These are phyloP conservation scores for Vaccinium darrowii DNA, from an alignment of 148 eudicot genomes.

Conservation along the genomic window DNA sequence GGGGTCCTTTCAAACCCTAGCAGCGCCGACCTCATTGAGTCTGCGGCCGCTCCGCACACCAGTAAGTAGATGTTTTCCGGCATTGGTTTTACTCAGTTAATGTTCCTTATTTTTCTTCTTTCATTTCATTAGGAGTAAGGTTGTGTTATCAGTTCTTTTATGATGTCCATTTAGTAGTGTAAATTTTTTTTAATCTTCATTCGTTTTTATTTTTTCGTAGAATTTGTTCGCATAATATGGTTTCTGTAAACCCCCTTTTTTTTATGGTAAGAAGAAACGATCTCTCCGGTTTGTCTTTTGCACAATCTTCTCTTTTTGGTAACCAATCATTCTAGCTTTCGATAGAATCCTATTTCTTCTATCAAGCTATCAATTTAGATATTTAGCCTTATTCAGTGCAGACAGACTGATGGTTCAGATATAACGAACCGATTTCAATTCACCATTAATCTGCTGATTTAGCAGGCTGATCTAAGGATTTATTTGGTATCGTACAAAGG, in stretches of 20 bases:
- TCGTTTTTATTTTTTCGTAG: constrained; percentile 8
- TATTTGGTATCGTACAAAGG: not conserved
- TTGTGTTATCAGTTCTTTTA: not conserved
- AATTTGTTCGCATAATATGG: constrained; percentile 10
- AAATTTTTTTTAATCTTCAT: not conserved
- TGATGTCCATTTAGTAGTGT: not conserved
- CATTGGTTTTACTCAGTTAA: not conserved
- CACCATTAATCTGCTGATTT: constrained; percentile 5
- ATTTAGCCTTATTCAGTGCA: not conserved
- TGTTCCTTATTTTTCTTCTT: not conserved
- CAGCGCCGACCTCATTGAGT: constrained; percentile 9
- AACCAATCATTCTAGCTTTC: not conserved
- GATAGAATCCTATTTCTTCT: not conserved
- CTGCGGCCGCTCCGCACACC: not conserved
- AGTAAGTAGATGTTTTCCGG: not conserved
- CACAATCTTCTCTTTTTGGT: not conserved
- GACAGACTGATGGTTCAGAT: constrained; percentile 3
- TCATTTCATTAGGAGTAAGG: constrained; percentile 6
- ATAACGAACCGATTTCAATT: constrained; percentile 10
- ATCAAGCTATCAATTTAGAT: not conserved
- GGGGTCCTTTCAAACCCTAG: constrained; percentile 16
- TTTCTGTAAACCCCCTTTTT: constrained; percentile 7
- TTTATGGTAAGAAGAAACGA: constrained; percentile 15
- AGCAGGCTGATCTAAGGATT: constrained; percentile 4
- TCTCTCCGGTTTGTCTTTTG: constrained; percentile 8